phyloP scores from a whole-genome alignment of 2,329 filamentous ascomycete species.

The Fusarium udum region DNA sequence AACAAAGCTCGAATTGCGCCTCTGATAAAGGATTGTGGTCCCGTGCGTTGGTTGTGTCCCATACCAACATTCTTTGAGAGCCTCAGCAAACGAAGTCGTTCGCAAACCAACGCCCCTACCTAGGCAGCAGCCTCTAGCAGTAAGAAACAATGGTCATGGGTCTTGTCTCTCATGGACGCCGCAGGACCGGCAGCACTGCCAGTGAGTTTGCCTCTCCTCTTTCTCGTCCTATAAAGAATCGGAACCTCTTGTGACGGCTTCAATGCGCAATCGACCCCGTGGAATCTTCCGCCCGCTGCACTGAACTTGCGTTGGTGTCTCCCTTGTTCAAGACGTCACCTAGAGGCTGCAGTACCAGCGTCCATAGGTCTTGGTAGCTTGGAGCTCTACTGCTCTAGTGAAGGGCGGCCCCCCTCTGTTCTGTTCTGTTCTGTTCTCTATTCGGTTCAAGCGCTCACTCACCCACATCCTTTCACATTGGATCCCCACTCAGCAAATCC shows the following conservation, averaged over 20 bases:
- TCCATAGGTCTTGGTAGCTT: constrained; percentile 10
- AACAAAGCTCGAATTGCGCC: constrained; percentile 23
- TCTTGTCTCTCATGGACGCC: constrained; percentile 46
- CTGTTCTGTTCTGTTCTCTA: constrained; percentile 3
- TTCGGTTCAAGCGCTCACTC: constrained; percentile 35
- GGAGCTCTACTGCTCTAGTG: constrained; percentile 33
- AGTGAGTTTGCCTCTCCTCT: constrained; percentile 32
- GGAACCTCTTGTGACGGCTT: not conserved
- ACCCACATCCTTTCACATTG: constrained; percentile 28
- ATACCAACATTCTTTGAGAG: not conserved
- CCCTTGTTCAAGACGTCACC: constrained; percentile 17
- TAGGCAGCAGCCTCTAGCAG: constrained; percentile 22
- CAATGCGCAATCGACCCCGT: constrained; percentile 2
- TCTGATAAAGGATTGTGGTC: not conserved
- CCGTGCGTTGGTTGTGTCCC: not conserved
- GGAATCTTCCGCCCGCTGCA: not conserved
- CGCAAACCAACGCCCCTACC: not conserved
- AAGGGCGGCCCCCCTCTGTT: constrained; percentile 15
- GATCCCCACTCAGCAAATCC: constrained; percentile 37
- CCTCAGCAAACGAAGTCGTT: not conserved
- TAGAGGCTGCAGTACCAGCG: not conserved
- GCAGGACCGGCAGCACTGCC: constrained; percentile 45
- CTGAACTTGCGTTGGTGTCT: constrained; percentile 1
- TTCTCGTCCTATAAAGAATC: constrained; percentile 4
- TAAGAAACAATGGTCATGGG: constrained; percentile 45